phyloP scores from a whole-genome alignment of 148 eudicot genomes.

The Nepenthes gracilis region DNA sequence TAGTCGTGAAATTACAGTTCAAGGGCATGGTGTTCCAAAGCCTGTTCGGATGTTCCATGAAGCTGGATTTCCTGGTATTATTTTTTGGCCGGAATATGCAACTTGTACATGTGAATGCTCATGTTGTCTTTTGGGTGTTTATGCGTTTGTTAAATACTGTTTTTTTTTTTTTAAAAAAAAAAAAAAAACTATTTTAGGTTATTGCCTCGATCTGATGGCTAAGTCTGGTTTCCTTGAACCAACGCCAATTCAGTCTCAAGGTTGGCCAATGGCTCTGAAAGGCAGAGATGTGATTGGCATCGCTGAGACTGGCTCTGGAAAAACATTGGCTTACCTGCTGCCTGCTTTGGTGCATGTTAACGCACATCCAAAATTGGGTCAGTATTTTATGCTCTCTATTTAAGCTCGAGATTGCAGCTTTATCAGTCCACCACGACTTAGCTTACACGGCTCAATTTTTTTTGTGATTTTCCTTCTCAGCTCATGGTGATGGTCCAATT shows the following conservation, averaged over 20 bases:
- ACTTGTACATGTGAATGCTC: neutral
- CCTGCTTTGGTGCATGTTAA: constrained; percentile 88
- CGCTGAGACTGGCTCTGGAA: constrained; percentile 99
- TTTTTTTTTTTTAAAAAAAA: too few relatives aligned
- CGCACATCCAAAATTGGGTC: constrained; percentile 88
- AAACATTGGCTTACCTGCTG: constrained; percentile 83
- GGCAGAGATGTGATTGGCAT: constrained; percentile 96
- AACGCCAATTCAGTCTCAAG: constrained; percentile 90
- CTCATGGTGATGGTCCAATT: constrained; percentile 85
- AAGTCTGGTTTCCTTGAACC: constrained; percentile 89
- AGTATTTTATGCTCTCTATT: constrained; percentile 11
- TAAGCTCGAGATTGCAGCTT: neutral
- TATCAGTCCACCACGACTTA: neutral
- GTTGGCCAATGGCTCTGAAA: constrained; percentile 99
- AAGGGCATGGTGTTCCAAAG: constrained; percentile 79
- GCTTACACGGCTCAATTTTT: constrained; percentile 1
- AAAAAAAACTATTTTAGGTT: constrained; percentile 26
- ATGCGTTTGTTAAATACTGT: constrained; percentile 5
- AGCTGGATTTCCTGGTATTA: constrained; percentile 82
- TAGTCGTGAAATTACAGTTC: constrained; percentile 68
- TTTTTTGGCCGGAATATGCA: neutral
- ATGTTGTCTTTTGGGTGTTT: neutral
- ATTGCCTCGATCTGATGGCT: constrained; percentile 63
- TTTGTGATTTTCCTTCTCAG: constrained; percentile 21
- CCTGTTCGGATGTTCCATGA: constrained; percentile 76